These are phyloP conservation scores for Alternaria brassicicola DNA, from an alignment of 2,329 filamentous ascomycete genomes.

Conservation along the genomic window DNA sequence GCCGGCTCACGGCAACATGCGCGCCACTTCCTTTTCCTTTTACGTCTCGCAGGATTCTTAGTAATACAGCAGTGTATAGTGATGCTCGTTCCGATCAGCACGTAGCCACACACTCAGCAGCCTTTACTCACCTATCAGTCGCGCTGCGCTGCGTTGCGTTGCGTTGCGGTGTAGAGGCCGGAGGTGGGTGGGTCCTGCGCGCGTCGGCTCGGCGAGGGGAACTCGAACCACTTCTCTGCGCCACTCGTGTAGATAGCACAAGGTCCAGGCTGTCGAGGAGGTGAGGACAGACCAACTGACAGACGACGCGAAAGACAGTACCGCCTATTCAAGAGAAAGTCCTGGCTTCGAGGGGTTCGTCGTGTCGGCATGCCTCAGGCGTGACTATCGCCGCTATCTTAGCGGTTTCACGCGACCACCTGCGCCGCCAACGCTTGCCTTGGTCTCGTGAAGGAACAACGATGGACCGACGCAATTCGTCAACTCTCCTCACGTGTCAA, in stretches of 20 bases:
- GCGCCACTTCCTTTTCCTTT: constrained; percentile 29
- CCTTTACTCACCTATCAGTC: constrained; percentile 13
- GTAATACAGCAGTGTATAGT: constrained; percentile 6
- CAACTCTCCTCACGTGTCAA: background rate
- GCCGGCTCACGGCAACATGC: constrained; percentile 36
- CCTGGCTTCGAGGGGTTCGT: background rate
- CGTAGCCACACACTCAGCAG: background rate
- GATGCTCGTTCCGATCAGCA: constrained; percentile 6
- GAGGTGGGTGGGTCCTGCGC: constrained; percentile 21
- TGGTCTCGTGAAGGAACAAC: constrained; percentile 5
- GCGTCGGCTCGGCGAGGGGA: constrained; percentile 13
- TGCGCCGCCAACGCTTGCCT: constrained; percentile 9
- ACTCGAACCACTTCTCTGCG: constrained; percentile 2
- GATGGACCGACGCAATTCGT: background rate
- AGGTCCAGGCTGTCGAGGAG: background rate
- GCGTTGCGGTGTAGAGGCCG: constrained; percentile 23
- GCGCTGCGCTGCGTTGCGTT: constrained; percentile 20
- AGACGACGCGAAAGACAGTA: background rate
- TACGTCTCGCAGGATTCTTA: constrained; percentile 3
- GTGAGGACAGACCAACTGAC: background rate
- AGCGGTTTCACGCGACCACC: constrained; percentile 15
- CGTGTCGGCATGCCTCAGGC: constrained; percentile 9
- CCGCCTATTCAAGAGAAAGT: background rate
- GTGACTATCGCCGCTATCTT: constrained; percentile 12
- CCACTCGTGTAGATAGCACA: constrained; percentile 3